Evolutionary conservation across 179 eudicot species (phyloP), one percentile per base, ranked within the genome.

Genomic region (Silene noctiflora): DNA sequence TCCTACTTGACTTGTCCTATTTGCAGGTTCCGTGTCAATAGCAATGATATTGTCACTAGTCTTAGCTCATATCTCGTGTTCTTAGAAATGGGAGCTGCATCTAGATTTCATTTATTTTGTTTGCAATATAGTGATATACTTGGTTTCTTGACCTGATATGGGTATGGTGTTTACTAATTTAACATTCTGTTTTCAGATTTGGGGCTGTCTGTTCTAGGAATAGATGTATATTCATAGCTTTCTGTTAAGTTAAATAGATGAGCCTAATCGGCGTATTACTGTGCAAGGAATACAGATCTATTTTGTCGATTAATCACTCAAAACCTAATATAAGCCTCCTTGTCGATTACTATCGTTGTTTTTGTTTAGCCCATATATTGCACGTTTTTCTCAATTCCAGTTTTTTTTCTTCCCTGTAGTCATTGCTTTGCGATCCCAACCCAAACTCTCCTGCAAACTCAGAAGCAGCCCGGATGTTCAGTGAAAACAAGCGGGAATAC

Each of bases 381-480:
- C 69, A 65, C 4, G n/a, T 14, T 29, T 64, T 29, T 6, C 69
- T 65, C 69, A 65, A 16, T 33, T 31, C 44, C 1, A 10, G 19
- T 21, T 20, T 67, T 44, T 53, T 16, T 16, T 48, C 27, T 31
- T 63, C 7, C 20, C 73, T 79, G 80, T 80, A 90, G 94, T 90
- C 94, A 20, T 82, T 90, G 83, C 91, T 88, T 19, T 88, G 94
- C 67, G 91, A 90, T 51, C 91, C 94, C 4, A 88, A 90, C 75
- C 94, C 94, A 70, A 90, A 90, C 80, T 90, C 94, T 25, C 91
- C 91, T 24, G 94, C 94, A 61, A 89, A 87, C 81, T 88, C 94
- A 53, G 91, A 89, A 83, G 91, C 94, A 55, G 91, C 94, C 65
- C 77, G 94, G 29, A 80, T 90, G 88, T 88, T 85, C 72, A 88